These are phyloP conservation scores for Melampsora americana DNA, from an alignment of 1,284 basidiomycete genomes.

Conservation along the genomic window DNA sequence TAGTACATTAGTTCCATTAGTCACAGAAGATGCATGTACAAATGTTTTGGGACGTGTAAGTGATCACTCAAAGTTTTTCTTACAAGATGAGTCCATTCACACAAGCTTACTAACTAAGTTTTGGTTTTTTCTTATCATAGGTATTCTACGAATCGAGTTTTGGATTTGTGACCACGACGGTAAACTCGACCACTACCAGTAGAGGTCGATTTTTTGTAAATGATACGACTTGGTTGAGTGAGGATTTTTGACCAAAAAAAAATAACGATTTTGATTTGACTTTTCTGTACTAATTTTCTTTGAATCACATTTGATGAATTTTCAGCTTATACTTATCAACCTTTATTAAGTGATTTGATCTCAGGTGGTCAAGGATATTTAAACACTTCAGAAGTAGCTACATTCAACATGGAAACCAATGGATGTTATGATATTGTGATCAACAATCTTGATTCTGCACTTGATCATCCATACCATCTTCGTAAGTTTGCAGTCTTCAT, in stretches of 20 bases:
- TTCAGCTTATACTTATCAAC: not conserved
- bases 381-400: slow-evolving; percentile 8
- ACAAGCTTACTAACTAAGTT: not conserved
- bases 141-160: slow-evolving; percentile 38
- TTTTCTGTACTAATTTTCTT: too few relatives aligned
- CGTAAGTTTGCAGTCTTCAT: slow-evolving; percentile 49
- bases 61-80: not conserved
- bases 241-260: not conserved
- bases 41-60: slow-evolving; percentile 34
- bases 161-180: slow-evolving; percentile 18
- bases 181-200: slow-evolving; percentile 10
- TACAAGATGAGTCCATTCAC: not conserved
- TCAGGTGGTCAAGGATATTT: slow-evolving; percentile 3
- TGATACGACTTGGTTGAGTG: slow-evolving; percentile 39
- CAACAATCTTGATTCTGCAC: slow-evolving; percentile 53
- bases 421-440: slow-evolving; percentile 46
- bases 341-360: slow-evolving; percentile 1
- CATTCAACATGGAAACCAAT: not conserved
- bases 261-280: too few relatives aligned
- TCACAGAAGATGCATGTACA: slow-evolving; percentile 23
- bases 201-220: slow-evolving; percentile 39
- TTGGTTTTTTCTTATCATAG: slow-evolving; percentile 15
- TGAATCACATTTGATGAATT: too few relatives aligned
- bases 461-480: slow-evolving; percentile 54
- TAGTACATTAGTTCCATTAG: slow-evolving; percentile 20